These are phyloP conservation scores for Entamoeba invadens DNA, from an alignment of 208 protist species.

Conservation along the genomic window DNA sequence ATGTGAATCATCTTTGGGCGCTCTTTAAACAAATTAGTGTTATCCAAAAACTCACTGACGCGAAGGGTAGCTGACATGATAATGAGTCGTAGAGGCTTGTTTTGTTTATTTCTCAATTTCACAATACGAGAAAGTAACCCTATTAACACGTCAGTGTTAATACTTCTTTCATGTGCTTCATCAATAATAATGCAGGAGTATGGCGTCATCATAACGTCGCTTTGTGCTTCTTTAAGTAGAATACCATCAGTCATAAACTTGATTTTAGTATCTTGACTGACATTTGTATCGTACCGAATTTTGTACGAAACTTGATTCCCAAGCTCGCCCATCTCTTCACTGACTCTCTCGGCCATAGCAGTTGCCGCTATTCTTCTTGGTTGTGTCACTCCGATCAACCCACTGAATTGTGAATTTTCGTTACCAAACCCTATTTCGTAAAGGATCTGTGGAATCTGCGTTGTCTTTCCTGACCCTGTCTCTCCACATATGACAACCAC, in stretches of 20 bases:
- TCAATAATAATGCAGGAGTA: constrained; percentile 44
- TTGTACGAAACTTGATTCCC: constrained; percentile 88
- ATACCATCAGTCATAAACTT: constrained; percentile 81
- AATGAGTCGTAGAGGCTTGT: background rate
- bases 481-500: background rate
- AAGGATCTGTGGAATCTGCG: constrained; percentile 54
- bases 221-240: constrained; percentile 73
- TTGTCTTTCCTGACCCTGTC: constrained; percentile 10
- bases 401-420: background rate
- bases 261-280: constrained; percentile 66
- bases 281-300: constrained; percentile 90
- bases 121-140: constrained; percentile 59
- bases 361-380: constrained; percentile 84
- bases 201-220: constrained; percentile 56
- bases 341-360: constrained; percentile 87
- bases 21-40: background rate
- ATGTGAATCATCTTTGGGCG: background rate
- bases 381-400: constrained; percentile 31
- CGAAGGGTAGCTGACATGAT: background rate
- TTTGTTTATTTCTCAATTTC: constrained; percentile 28
- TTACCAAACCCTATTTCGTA: constrained; percentile 53
- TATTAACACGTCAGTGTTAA: constrained; percentile 42
- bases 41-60: background rate
- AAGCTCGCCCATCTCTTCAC: constrained; percentile 76
- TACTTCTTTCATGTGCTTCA: constrained; percentile 40